Conservation (phyloP, 345 rosid genomes). For the Gossypium raimondii region DNA sequence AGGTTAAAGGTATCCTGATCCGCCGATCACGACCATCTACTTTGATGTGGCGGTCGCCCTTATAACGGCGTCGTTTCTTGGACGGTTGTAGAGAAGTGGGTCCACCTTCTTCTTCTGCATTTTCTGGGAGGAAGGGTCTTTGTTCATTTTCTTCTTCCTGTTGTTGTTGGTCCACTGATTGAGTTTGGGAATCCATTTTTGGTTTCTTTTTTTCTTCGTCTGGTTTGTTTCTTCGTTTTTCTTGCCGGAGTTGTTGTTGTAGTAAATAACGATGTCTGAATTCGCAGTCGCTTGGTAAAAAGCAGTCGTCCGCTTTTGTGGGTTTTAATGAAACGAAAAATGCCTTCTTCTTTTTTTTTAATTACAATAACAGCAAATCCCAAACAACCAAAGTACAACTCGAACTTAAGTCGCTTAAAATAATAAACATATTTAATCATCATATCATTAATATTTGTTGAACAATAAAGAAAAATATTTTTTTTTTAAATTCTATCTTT, state of each 20-base stretch:
- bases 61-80: neutral
- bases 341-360: no score
- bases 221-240: no score
- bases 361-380: no score
- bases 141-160: neutral
- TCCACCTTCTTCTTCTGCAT: neutral
- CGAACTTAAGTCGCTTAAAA: fast-evolving
- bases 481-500: no score
- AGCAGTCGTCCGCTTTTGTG: no score
- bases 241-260: no score
- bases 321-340: no score
- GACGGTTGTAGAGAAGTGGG: neutral
- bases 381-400: no score
- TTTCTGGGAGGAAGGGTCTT: neutral
- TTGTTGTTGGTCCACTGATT: neutral
- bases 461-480: no score
- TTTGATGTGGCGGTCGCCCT: conserved; percentile 10
- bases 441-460: no score
- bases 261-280: no score
- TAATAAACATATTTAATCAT: fast-evolving
- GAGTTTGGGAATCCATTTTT: neutral
- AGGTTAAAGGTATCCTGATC: conserved; percentile 8
- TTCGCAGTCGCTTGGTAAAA: no score
- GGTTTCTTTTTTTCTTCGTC: neutral
- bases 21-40: conserved; percentile 4